Evolutionary conservation across 768 basidiomycete genomes (phyloP), one percentile per base, ranked within the genome.

Genomic region (Dendrothele bispora): DNA sequence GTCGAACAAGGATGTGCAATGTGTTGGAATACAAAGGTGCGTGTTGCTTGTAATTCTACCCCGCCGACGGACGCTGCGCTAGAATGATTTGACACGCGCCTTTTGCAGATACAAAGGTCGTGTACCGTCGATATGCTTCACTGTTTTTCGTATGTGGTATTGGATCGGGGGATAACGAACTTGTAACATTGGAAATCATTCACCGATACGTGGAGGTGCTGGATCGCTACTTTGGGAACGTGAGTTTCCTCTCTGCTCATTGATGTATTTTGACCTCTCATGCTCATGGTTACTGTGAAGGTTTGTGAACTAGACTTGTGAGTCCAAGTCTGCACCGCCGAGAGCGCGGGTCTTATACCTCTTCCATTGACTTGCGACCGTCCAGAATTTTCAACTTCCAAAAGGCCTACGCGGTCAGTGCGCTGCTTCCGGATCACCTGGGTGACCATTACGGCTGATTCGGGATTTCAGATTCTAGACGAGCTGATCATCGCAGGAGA

Each of bases 381-480:
- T 17, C 17, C 55, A 94, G 91, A 44, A 95, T 98, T 56, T 98
- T 97, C 80, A 97, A 97, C 71, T 98, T 98, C 64, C 90, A 98
- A 63, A 91, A 93, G 65, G 95, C 95, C 2, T 97, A 93, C 63
- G 83, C 90, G 4, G 94, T 90, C 52, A 37, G 73, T 61, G 30
- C 15, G 21, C 39, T 29, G 4, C 25, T 66, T 63, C 65, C 60
- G 47, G 32, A 28, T 24, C 17, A 5, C 24, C 8, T 34, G n/a
- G 18, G 34, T 24, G 21, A 27, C 58, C 5, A n/a, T n/a, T n/a
- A 20, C 72, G 27, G 53, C 35, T 25, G 8, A 34, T 28, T 37
- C 14, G 1, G 29, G 29, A n/a, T n/a, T n/a, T 10, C 43, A 90
- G 87, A 82, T 98, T 49, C 71, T 98, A 29, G 95, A 98, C 60